Evolutionary conservation across 148 eudicot species (phyloP), one percentile per base, ranked within the genome.

Genomic region (Tetragonia tetragonoides): DNA sequence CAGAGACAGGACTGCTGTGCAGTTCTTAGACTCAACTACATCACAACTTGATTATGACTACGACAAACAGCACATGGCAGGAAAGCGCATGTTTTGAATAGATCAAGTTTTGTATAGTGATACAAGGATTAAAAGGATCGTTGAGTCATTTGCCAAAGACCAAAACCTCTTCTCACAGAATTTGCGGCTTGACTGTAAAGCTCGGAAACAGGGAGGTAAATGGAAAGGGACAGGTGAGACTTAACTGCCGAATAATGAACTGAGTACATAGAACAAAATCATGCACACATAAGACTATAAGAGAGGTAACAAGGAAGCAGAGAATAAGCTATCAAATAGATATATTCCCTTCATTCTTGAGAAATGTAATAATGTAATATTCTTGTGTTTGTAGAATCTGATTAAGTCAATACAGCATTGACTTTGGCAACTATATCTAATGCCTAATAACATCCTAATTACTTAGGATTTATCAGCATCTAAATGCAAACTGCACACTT

Each of bases 21-120:
- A 86, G 79, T 86, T 89, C 73, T 62, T 89, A 79, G 93, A 91
- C 85, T 77, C 91, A 10, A 87, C 92, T 46, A 71, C 92, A 20
- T 76, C 92, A 38, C 73, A 51, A 53, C 87, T 90, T 68, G 92
- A 89, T 70, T 89, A 89, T 42, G 81, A 81, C 24, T 88, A 88
- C 80, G 86, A 81, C 83, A 84, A 83, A 68, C 70, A 75, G 69
- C 59, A 84, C 18, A 18, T 80, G 15, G 85, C 75, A 14, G 88
- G 90, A 49, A 84, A 86, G 72, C 90, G 89, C 0, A 87, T 90
- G 60, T 87, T 89, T 56, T 70, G 69, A 24, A 87, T 92, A 28
- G 92, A 90, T 70, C 90, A 90, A 74, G 80, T 84, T 0, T 40
- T 90, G 72, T 75, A 81, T 49, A 61, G 65, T 12, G 92, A 90